phyloP scores from a whole-genome alignment of 345 rosid species.

The Abelmoschus esculentus region DNA sequence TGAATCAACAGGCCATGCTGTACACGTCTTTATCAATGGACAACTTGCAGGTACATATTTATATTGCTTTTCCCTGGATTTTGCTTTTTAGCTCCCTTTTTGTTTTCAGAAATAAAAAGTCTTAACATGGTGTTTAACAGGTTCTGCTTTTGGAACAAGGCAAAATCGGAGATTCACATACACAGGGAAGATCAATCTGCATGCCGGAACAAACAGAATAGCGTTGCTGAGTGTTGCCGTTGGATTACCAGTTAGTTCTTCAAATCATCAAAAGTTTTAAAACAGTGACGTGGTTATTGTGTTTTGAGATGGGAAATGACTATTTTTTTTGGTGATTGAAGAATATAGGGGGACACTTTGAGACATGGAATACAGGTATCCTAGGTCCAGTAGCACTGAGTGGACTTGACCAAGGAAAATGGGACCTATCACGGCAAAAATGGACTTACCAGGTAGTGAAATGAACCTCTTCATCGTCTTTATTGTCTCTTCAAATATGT shows the following conservation, averaged over 20 bases:
- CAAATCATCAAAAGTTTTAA: neutral
- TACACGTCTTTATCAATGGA: slow-evolving; percentile 85
- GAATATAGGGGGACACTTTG: slow-evolving; percentile 96
- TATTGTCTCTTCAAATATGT: neutral
- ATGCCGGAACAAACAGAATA: slow-evolving; percentile 71
- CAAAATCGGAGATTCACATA: slow-evolving; percentile 64
- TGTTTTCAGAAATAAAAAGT: neutral
- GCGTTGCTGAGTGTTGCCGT: slow-evolving; percentile 92
- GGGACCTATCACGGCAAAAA: slow-evolving; percentile 86
- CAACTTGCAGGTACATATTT: slow-evolving; percentile 68
- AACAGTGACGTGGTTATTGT: neutral
- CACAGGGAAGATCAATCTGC: slow-evolving; percentile 71
- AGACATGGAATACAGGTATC: slow-evolving; percentile 93
- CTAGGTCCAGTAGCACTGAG: slow-evolving; percentile 91
- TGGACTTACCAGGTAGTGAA: slow-evolving; percentile 88
- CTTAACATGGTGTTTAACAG: slow-evolving; percentile 27
- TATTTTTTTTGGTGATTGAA: slow-evolving; percentile 13
- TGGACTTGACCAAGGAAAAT: slow-evolving; percentile 81
- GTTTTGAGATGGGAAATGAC: neutral
- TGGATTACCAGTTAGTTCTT: slow-evolving; percentile 76
- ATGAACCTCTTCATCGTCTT: neutral
- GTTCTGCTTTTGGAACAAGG: slow-evolving; percentile 88
- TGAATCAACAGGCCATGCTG: slow-evolving; percentile 88
- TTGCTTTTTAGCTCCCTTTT: neutral
- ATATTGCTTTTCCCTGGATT: neutral